Evolutionary conservation across 1,284 basidiomycete species (phyloP), one percentile per base, ranked within the genome.

Genomic region (Macrocystidia cucumis): DNA sequence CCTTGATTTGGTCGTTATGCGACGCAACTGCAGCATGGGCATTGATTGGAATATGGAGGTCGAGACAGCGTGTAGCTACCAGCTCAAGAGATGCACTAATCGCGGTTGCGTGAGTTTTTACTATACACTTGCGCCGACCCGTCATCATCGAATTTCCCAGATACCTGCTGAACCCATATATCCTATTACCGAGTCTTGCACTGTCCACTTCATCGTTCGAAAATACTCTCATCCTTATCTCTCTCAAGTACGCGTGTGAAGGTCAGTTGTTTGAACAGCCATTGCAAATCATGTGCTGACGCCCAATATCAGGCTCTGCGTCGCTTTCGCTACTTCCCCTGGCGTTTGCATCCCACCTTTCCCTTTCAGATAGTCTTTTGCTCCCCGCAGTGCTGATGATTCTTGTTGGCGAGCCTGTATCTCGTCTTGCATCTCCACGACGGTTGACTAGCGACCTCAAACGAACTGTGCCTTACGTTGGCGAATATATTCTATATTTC

Each of bases 151-250:
- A 12, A 12, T 21, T 29, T 2, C 12, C 7, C 45, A 92, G 89
- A 25, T 92, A 85, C 58, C 72, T 97, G 2, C 60, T 95, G 41
- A 96, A 96, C 47, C 93, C 93, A 3, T 93, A 95, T 55, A 62
- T 87, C 4, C 56, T 93, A 31, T 64, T 90, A 1, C 78, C 91
- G 0, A 84, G 79, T 24, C 60, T 92, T 2, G 84, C 90, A 0
- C 61, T 80, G 5, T 93, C 91, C 0, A 88, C 88, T 0, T 81
- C 87, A 0, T 72, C 77, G 0, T 62, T 97, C 12, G 88, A 92
- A 51, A 91, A 86, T 49, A 65, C 75, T 0, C 57, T 88, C 3
- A 57, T 78, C 19, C 62, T 95, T 1, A 51, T 83, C 1, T 56
- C 81, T 1, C 55, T 96, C n/a, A 71, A 80, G 60, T 78, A 80